Conservation (phyloP, 352 stramenopile species). For the Globisporangium emineosum region DNA sequence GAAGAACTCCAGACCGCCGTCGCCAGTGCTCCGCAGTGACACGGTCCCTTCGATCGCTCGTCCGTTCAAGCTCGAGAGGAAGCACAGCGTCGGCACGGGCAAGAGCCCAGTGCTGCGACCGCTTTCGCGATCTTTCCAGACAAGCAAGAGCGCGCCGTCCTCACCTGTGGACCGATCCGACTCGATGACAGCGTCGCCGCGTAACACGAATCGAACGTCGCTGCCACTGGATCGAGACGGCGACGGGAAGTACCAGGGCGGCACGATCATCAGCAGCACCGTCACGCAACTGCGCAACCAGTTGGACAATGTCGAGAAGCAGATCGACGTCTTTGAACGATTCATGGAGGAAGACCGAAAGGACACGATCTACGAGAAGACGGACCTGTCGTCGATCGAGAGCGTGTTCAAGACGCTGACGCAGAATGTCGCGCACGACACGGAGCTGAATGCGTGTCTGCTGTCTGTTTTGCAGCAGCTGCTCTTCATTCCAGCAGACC, state of each 20-base stretch:
- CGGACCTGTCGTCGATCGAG: conserved; percentile 65
- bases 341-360: conserved; percentile 88
- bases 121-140: conserved; percentile 8
- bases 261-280: conserved; percentile 64
- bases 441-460: conserved; percentile 64
- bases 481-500: conserved; percentile 80
- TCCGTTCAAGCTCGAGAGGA: conserved; percentile 6
- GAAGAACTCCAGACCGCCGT: conserved; percentile 6
- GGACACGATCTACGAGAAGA: conserved; percentile 82
- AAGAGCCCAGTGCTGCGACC: conserved; percentile 16
- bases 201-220: conserved; percentile 15
- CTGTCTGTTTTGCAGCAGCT: conserved; percentile 82
- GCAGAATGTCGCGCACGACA: conserved; percentile 54
- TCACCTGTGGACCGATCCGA: conserved; percentile 41
- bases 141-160: conserved; percentile 52
- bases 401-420: conserved; percentile 66
- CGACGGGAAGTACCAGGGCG: conserved; percentile 21
- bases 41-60: conserved; percentile 1
- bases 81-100: conserved; percentile 9
- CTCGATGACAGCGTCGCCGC: conserved; percentile 18
- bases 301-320: conserved; percentile 86
- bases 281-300: conserved; percentile 77
- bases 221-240: conserved; percentile 17
- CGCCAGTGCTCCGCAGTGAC: conserved; percentile 12
- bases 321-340: conserved; percentile 86